phyloP scores from a whole-genome alignment of 208 protist species.

The Crithidia brevicula region DNA sequence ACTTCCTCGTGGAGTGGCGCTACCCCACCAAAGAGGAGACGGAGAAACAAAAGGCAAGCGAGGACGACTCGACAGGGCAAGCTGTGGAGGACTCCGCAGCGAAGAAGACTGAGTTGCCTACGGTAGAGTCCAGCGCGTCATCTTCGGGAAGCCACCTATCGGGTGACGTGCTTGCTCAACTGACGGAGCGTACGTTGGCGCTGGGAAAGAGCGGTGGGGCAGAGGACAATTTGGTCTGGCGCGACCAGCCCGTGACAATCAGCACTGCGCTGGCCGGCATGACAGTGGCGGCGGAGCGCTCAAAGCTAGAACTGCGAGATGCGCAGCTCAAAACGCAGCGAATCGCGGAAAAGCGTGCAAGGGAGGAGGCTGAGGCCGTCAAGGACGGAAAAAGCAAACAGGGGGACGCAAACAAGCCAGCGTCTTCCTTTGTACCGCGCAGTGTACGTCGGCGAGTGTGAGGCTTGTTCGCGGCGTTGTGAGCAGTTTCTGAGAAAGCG shows the following conservation, averaged over 20 bases:
- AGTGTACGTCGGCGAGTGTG: conserved; percentile 42
- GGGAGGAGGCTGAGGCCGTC: conserved; percentile 4
- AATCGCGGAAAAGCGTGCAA: conserved; percentile 28
- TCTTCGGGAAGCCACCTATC: conserved; percentile 1
- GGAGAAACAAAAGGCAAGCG: conserved; percentile 21
- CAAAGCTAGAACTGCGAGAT: conserved; percentile 67
- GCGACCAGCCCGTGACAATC: conserved; percentile 57
- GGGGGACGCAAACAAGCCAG: background rate
- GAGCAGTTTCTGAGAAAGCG: no score
- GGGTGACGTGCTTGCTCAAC: conserved; percentile 8
- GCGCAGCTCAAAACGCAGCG: conserved; percentile 31
- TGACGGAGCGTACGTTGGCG: conserved; percentile 26
- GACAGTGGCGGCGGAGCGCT: conserved; percentile 49
- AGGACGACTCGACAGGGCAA: conserved; percentile 8
- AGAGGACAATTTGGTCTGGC: conserved; percentile 23
- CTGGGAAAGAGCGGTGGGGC: conserved; percentile 20
- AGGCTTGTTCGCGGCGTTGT: no score
- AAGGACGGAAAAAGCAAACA: background rate
- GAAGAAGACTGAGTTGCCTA: conserved; percentile 4
- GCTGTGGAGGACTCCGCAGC: background rate
- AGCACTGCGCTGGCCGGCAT: conserved; percentile 45
- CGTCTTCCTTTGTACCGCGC: conserved; percentile 60
- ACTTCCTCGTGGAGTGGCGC: conserved; percentile 83
- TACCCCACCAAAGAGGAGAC: conserved; percentile 47
- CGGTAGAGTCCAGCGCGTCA: background rate